Evolutionary conservation across 345 rosid genomes (phyloP).

Genomic region (Hibiscus tridactylites): DNA sequence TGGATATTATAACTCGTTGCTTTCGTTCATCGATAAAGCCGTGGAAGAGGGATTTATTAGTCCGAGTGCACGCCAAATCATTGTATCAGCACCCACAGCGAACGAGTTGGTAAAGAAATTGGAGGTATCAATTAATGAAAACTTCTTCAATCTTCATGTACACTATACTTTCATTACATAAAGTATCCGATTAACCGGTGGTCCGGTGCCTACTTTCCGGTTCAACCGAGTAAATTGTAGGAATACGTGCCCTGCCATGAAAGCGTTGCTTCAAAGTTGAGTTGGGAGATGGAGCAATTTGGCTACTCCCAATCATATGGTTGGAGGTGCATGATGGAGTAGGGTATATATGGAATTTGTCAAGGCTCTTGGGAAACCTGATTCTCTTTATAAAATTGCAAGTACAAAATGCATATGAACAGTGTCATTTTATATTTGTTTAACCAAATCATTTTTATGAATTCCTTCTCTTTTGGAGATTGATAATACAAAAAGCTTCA

Average conservation of each 20-base stretch:
- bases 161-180: background rate
- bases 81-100: conserved; percentile 82
- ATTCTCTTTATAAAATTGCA: conserved; percentile 23
- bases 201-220: no score
- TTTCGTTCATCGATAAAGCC: conserved; percentile 91
- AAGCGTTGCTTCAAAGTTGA: conserved; percentile 67
- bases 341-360: conserved; percentile 12
- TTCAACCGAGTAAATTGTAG: conserved; percentile 20
- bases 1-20: conserved; percentile 95
- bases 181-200: background rate
- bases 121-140: conserved; percentile 42
- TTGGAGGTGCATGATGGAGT: background rate
- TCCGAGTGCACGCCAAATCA: conserved; percentile 80
- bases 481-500: no score
- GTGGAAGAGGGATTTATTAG: conserved; percentile 93
- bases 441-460: background rate
- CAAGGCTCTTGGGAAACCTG: conserved; percentile 14
- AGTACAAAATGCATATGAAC: conserved; percentile 23
- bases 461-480: no score
- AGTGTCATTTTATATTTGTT: conserved; percentile 12
- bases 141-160: background rate
- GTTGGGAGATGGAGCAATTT: conserved; percentile 82
- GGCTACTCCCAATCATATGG: conserved; percentile 47
- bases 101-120: conserved; percentile 70
- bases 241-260: conserved; percentile 87